Evolutionary conservation across 1,284 basidiomycete species (phyloP).

Genomic region (Tremellales sp.): DNA sequence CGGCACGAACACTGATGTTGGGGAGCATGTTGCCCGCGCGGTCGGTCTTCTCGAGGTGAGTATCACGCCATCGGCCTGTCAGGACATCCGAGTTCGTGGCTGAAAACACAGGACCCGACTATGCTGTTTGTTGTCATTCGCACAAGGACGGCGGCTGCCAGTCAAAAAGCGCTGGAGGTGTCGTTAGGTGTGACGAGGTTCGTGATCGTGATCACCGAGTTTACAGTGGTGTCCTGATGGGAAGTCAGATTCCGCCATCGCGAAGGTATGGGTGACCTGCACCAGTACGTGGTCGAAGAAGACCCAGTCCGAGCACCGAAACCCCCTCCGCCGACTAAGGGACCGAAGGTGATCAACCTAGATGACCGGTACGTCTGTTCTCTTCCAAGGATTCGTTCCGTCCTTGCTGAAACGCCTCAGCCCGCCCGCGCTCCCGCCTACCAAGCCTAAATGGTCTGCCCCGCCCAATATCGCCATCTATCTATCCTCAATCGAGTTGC

Average conservation of each 20-base stretch:
- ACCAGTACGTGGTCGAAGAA: slow-evolving; percentile 46
- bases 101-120: slow-evolving; percentile 25
- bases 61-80: neutral
- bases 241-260: slow-evolving; percentile 37
- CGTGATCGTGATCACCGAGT: neutral
- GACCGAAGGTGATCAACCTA: slow-evolving; percentile 41
- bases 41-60: slow-evolving; percentile 34
- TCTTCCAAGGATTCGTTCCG: too few relatives aligned
- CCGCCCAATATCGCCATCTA: slow-evolving; percentile 44
- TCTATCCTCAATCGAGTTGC: slow-evolving; percentile 44
- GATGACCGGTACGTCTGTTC: slow-evolving; percentile 21
- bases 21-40: slow-evolving; percentile 32
- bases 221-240: neutral
- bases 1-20: slow-evolving; percentile 26
- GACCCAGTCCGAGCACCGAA: slow-evolving; percentile 12
- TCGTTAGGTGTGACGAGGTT: slow-evolving; percentile 41
- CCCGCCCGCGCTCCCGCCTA: neutral
- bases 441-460: slow-evolving; percentile 18
- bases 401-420: neutral
- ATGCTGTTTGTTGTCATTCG: slow-evolving; percentile 43
- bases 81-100: neutral
- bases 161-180: slow-evolving; percentile 39
- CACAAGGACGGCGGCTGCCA: slow-evolving; percentile 28
- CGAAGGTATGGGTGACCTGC: slow-evolving; percentile 34
- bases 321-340: neutral